Evolutionary conservation across 2,329 filamentous ascomycete species (phyloP), one percentile per base, ranked within the genome.

Genomic region (Colletotrichum sp.): DNA sequence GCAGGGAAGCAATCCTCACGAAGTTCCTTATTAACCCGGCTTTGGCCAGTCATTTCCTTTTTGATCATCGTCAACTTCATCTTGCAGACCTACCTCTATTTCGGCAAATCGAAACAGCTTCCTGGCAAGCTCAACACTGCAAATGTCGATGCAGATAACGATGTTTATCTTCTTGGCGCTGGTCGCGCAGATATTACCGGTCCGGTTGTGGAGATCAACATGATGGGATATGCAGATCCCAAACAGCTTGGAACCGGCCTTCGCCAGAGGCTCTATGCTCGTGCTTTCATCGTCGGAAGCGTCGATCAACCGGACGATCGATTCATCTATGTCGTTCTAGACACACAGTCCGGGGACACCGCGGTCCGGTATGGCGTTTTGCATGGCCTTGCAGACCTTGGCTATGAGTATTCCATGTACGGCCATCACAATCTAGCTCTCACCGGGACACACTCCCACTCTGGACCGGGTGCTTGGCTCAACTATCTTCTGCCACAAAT

Each of bases 401-500:
- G 95, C 0, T 85, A 88, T 7, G 92, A 94, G 6, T 98, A 96
- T 82, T 87, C 92, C 18, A 86, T 94, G 71, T 98, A 98, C 83
- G 92, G 90, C 63, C 91, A 94, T 80, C 90, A 93, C 78, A 98
- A 98, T 79, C 86, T 98, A 21, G 96, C 96, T n/a, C 90, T 98
- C 21, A 97, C 95, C 3, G 96, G 95, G 39, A 98, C 96, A 1
- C 96, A 98, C 83, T 96, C 95, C 3, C 96, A 98, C 85, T 94
- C 95, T 21, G 96, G 95, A 0, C 96, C 96, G 1, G 96, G 95
- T 6, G 96, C 94, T 18, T 98, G 95, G 95, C 89, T 97, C 82
- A 98, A 98, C 83, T 98, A 98, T 81, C 89, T 98, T 12, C 88
- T 98, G 16, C 96, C 96, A 12, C 96, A 98, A 81, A 93, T 98